These are phyloP conservation scores for Rubroboletus pulcherrimus DNA, from an alignment of 768 basidiomycete genomes.

Conservation along the genomic window DNA sequence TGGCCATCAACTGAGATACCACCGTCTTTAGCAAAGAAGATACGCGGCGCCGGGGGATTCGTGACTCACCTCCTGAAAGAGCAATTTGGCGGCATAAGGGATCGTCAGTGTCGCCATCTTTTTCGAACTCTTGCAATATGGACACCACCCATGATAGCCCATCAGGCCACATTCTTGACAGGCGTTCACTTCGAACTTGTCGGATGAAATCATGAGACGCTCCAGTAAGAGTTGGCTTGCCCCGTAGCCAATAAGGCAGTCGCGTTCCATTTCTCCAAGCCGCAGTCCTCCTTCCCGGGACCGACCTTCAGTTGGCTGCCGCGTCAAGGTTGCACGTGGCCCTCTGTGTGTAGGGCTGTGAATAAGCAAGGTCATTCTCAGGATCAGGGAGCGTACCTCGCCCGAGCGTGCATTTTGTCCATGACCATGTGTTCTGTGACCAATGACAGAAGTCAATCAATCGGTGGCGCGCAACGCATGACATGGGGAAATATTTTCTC, in stretches of 20 bases:
- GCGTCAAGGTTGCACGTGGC: constrained; percentile 91
- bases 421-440: constrained; percentile 92
- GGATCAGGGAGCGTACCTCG: constrained; percentile 54
- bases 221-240: constrained; percentile 95
- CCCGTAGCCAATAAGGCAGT: constrained; percentile 98
- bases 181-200: constrained; percentile 96
- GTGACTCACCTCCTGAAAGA: constrained; percentile 78
- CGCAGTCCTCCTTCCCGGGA: constrained; percentile 96
- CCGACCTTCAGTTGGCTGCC: constrained; percentile 97
- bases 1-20: constrained; percentile 76
- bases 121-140: constrained; percentile 97
- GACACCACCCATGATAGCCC: constrained; percentile 94
- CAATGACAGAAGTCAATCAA: constrained; percentile 15
- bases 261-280: constrained; percentile 98
- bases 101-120: constrained; percentile 94
- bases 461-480: not conserved
- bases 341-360: constrained; percentile 52
- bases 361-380: constrained; percentile 12
- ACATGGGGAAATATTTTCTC: constrained; percentile 30
- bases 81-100: constrained; percentile 90
- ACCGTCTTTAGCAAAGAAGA: not conserved
- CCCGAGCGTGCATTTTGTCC: constrained; percentile 99
- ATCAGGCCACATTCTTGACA: constrained; percentile 93
- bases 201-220: constrained; percentile 98
- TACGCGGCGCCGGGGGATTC: not conserved